Base-by-base conservation (phyloP, 2,329 filamentous ascomycete species). In the Whalleya microplaca region DNA sequence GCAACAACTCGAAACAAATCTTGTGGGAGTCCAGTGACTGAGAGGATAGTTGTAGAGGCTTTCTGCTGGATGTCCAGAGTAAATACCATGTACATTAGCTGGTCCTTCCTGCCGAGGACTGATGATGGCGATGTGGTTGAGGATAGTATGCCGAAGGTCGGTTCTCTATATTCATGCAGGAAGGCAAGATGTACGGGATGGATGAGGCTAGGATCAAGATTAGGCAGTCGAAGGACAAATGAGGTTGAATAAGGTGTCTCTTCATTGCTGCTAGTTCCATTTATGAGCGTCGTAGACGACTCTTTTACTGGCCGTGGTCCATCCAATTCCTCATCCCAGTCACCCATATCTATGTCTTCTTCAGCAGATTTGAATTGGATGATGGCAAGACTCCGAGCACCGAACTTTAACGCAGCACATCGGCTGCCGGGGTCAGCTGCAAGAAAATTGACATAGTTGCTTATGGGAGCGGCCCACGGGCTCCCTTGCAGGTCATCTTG, bases 331-430 rank as follows among this genome's bases (percentile, higher is more conserved):
- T 91, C 86, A 71, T 96, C 92, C 84, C 91, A 96, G 73, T 94
- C 92, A 72, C 91, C 92, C 83, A 96, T 95, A 68, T 91, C 91
- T 69, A 96, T 82, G 72, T 96, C 93, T 74, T 95, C 91, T 66
- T 91, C 90, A 55, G 83, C 78, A 73, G 96, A 92, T 64, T 90
- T 87, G 72, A 99, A 98, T 37, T 95, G 95, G 66, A 99, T 77
- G 68, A 99, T 96, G 56, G 96, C 96, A 59, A 99, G 82, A 71
- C 92, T 95, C 63, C 92, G 87, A 56, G 86, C 79, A 53, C 93
- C 93, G 73, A 99, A 99, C 71, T 95, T 96, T 73, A 98, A 86
- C 47, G 93, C 91, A 29, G 94, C 95, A 76, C 96, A 99, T 77
- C 94, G 85, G 76, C 91, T 96, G 65, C 89, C 89, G 1, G 95